These are phyloP conservation scores for Cinnamomum chago DNA, from an alignment of 164 flowering plant genomes.

Conservation along the genomic window DNA sequence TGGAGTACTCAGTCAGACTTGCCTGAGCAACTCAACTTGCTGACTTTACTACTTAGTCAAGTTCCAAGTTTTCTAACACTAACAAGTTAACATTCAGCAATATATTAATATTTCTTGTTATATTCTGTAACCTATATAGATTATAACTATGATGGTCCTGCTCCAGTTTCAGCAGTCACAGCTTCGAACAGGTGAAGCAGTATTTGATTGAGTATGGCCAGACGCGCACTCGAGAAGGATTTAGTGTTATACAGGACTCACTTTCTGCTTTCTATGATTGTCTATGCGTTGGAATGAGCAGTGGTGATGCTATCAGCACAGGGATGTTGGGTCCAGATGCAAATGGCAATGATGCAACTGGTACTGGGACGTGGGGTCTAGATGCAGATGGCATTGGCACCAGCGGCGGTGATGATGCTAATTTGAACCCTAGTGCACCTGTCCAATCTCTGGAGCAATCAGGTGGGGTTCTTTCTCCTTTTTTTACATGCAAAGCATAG, in stretches of 20 bases:
- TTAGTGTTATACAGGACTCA: slow-evolving; percentile 35
- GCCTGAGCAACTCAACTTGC: background rate
- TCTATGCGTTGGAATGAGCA: slow-evolving; percentile 32
- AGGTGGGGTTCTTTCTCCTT: background rate
- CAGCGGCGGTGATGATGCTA: background rate
- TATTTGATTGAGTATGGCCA: slow-evolving; percentile 37
- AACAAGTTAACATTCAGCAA: background rate
- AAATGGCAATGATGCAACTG: background rate
- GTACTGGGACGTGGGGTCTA: background rate
- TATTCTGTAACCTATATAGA: too few relatives aligned
- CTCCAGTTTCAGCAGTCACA: slow-evolving; percentile 1
- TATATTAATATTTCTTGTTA: background rate
- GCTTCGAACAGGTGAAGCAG: slow-evolving; percentile 37
- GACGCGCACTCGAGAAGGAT: slow-evolving; percentile 30
- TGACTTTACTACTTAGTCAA: background rate
- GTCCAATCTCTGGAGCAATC: background rate
- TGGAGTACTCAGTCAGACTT: background rate
- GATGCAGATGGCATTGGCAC: background rate
- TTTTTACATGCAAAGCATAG: background rate
- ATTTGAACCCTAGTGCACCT: background rate
- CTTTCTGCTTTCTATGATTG: slow-evolving; percentile 38
- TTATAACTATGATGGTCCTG: background rate
- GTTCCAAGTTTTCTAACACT: background rate
- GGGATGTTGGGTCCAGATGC: background rate
- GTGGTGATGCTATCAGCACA: background rate